Evolutionary conservation across 257 asterid genomes (phyloP), one percentile per base, ranked within the genome.

Genomic region (Nicotiana benthamiana): DNA sequence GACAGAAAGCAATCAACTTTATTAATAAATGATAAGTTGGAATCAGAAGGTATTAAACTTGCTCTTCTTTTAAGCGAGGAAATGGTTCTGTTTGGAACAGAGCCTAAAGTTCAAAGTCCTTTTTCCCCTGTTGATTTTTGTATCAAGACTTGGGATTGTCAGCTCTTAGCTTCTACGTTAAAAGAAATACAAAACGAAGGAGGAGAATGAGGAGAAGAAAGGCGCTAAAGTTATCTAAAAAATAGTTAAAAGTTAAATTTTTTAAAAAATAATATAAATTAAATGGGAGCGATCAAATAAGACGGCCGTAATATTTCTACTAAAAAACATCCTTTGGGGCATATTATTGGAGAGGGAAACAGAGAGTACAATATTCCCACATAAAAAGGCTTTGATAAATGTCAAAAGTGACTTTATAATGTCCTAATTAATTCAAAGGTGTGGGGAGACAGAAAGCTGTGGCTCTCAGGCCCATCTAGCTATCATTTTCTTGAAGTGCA

Each of bases 81-180:
- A 3, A 83, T 86, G 87, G 88, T 84, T 40, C 36, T 92, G 77
- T 68, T 88, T 81, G 94, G 94, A 61, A 88, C 97, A 75, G 90
- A 89, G 86, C 92, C 90, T 9, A 89, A 88, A 70, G 89, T 88
- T 7, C 93, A 88, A 22, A 92, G 88, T 65, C 91, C 82, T 27
- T 56, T 88, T 28, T 94, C 97, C 48, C 96, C 97, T 1, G 90
- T 89, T 12, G 99, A 94, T 86, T 96, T 91, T n/a, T 98, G 97
- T 28, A 94, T 89, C 85, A 92, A 95, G 86, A 93, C 97, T 11
- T 79, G 91, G 77, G 86, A 80, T 80, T 83, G 91, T 17, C 90
- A 81, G 43, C 0, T 87, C 2, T 34, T 81, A 64, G 82, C 89
- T 83, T 88, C 90, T 9, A 34, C 78, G 16, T 32, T 86, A 11